Percentiles rank a stretch among this genome's conserved stretches.
Conservation (phyloP, 2,329 filamentous ascomycete species). For the Monosporascus sp. region DNA sequence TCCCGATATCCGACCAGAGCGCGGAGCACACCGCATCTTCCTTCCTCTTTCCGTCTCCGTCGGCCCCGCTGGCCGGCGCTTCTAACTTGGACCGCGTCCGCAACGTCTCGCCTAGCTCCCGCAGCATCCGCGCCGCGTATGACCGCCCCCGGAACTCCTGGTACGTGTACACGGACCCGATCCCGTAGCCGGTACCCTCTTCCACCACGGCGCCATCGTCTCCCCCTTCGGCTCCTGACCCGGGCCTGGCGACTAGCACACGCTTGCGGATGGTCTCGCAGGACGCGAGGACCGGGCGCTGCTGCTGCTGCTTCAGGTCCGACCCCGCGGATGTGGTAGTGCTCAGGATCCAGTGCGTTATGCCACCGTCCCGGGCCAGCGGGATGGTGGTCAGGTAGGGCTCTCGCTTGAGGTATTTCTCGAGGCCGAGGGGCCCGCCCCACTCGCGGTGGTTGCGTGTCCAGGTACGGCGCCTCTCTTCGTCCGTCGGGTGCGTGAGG, state of each 20-base stretch:
- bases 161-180: conserved; percentile 75
- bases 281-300: conserved; percentile 52
- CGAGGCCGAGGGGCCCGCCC: conserved; percentile 49
- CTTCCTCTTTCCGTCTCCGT: conserved; percentile 4
- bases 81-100: conserved; percentile 28
- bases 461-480: conserved; percentile 52
- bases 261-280: conserved; percentile 61
- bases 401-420: conserved; percentile 57
- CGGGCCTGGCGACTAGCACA: conserved; percentile 38
- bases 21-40: conserved; percentile 58
- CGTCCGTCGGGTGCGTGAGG: conserved; percentile 50
- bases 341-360: conserved; percentile 59
- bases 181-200: conserved; percentile 63
- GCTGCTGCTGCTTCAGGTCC: conserved; percentile 4
- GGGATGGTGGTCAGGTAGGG: conserved; percentile 50
- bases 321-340: conserved; percentile 30
- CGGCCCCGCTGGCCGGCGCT: neutral
- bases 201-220: conserved; percentile 27
- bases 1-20: conserved; percentile 82
- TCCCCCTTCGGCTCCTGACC: conserved; percentile 25
- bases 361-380: conserved; percentile 51
- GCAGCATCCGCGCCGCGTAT: conserved; percentile 73
- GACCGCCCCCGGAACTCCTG: conserved; percentile 62
- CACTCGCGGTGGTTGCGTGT: conserved; percentile 50
- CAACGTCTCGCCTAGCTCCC: conserved; percentile 50